Conservation (phyloP, 148 eudicot species). For the Persicaria tinctoria region DNA sequence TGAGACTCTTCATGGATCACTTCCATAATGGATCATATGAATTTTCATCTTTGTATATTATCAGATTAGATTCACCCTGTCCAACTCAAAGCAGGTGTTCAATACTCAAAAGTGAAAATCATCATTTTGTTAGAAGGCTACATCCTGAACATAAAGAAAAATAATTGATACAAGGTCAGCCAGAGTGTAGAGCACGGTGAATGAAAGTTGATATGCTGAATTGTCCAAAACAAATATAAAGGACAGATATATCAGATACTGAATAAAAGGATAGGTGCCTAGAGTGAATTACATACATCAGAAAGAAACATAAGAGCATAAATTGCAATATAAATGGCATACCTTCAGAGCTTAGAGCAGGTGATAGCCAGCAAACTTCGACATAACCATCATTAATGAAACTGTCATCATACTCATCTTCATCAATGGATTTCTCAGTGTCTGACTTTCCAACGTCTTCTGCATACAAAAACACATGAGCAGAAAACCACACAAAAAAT, state of each 20-base stretch:
- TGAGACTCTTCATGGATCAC: constrained; percentile 84
- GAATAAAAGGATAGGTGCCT: not conserved
- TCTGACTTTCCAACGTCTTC: constrained; percentile 69
- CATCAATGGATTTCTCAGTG: constrained; percentile 43
- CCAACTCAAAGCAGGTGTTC: not conserved
- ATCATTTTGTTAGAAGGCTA: not conserved
- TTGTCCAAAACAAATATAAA: not conserved
- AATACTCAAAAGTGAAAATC: not conserved
- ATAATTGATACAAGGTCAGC: not conserved
- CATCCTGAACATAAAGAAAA: not conserved
- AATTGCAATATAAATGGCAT: constrained; percentile 12
- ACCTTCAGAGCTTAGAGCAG: constrained; percentile 42
- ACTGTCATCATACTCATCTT: constrained; percentile 82
- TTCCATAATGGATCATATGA: constrained; percentile 43
- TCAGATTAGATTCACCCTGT: not conserved
- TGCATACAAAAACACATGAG: constrained; percentile 23
- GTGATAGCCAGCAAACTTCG: constrained; percentile 34
- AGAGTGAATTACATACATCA: not conserved
- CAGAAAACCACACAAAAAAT: not conserved
- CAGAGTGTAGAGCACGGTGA: not conserved
- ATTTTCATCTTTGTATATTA: no score
- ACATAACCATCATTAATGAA: constrained; percentile 66
- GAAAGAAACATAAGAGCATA: not conserved
- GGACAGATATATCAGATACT: not conserved
- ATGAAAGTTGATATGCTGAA: not conserved